Evolutionary conservation across 495 filamentous ascomycete genomes (phyloP).

Genomic region (Gamarada debralockiae): DNA sequence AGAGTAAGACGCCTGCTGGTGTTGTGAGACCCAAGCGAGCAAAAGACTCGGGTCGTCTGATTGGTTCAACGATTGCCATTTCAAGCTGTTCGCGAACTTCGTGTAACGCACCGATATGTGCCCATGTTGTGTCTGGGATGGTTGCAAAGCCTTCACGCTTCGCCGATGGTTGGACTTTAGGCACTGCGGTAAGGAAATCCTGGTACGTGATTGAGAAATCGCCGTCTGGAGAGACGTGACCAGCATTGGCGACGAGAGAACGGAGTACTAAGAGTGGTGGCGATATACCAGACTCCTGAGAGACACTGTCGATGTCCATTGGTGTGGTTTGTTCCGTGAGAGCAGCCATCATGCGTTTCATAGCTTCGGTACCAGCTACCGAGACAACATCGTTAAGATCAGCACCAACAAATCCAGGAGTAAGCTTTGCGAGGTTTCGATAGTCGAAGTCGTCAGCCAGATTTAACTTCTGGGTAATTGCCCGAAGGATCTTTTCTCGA

Average conservation of each 20-base stretch:
- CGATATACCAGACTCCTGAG: constrained; percentile 4
- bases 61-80: constrained; percentile 89
- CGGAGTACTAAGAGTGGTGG: constrained; percentile 32
- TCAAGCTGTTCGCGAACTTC: constrained; percentile 77
- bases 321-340: constrained; percentile 43
- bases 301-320: constrained; percentile 47
- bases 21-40: constrained; percentile 78
- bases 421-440: constrained; percentile 75
- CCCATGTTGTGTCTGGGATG: constrained; percentile 95
- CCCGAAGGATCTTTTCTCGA: constrained; percentile 77
- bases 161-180: constrained; percentile 85
- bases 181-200: constrained; percentile 75
- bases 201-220: constrained; percentile 36
- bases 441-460: constrained; percentile 74
- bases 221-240: constrained; percentile 36
- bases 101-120: constrained; percentile 82
- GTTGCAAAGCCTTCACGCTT: constrained; percentile 97
- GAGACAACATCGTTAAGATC: constrained; percentile 83
- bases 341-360: constrained; percentile 33
- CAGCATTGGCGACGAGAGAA: constrained; percentile 50
- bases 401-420: constrained; percentile 93
- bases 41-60: constrained; percentile 79
- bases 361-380: constrained; percentile 57
- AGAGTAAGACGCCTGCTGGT: constrained; percentile 88
- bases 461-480: constrained; percentile 66